Evolutionary conservation across 495 filamentous ascomycete genomes (phyloP), one percentile per base, ranked within the genome.

Genomic region (Saxispiralis lemnorum): DNA sequence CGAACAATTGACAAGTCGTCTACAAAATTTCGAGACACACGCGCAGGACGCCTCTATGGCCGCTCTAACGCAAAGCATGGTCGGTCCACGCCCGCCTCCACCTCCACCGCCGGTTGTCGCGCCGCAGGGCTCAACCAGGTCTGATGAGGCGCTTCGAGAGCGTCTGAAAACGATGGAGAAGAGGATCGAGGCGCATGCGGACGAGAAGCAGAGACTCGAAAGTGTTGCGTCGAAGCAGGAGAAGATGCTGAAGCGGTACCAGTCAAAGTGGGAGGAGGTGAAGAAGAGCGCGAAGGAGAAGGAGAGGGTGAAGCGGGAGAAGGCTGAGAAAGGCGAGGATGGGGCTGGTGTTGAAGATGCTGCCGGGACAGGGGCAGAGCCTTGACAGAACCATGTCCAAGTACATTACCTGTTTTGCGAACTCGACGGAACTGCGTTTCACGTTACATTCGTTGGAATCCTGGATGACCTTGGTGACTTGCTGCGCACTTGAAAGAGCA

Each of bases 21-120:
- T 95, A 11, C 75, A 83, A 46, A 78, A 82, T 49, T 95, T 88
- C 65, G 85, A 95, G 59, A 74, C 80, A 40, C 86, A 93, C 57
- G 80, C 81, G 1, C 86, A 94, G 58, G 79, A 74, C 39, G 83
- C 77, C 7, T 80, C 75, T 15, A 71, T 84, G 61, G 83, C 80
- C 1, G 50, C 52, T 18, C 65, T 95, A 7, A 78, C 81, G 20
- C 80, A 88, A 57, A 86, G 79, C 48, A 70, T 81, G 38, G 67
- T 79, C 14, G 76, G 24, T 15, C 15, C 45, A n/a, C 38, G 34
- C 7, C 43, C 42, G n/a, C 38, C n/a, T 9, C 20, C 17, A 7
- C 41, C 41, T 19, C n/a, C 11, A 10, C 20, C 32, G n/a, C 33
- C 31, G 21, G 21, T 15, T 24, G 14, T 31, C 78, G 57, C 69